Percentiles rank a stretch among this genome's conserved stretches.
These are phyloP conservation scores for Cyclostephanos tholiformis DNA, from an alignment of 108 stramenopile genomes.

Conservation along the genomic window DNA sequence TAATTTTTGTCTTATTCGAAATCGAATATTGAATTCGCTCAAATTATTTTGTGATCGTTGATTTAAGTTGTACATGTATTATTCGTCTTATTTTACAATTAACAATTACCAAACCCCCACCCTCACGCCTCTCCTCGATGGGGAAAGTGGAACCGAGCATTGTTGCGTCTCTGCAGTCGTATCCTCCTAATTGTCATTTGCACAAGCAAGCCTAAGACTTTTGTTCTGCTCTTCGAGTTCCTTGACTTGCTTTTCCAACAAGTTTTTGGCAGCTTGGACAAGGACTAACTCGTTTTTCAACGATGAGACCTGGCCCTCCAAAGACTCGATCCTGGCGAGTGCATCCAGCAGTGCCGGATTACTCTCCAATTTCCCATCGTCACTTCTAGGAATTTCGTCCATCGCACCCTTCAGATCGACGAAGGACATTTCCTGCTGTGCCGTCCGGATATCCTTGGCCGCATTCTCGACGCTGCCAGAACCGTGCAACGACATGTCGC, in stretches of 20 bases:
- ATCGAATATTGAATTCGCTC: background rate
- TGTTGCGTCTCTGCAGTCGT: background rate
- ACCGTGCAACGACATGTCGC: slow-evolving; percentile 4
- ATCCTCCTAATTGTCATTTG: slow-evolving; percentile 2
- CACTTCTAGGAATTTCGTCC: background rate
- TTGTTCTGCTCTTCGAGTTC: slow-evolving; percentile 54
- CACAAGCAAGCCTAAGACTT: slow-evolving; percentile 34
- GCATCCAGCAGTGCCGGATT: slow-evolving; percentile 26
- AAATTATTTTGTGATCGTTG: background rate
- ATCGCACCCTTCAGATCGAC: slow-evolving; percentile 20
- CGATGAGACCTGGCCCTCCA: slow-evolving; percentile 50
- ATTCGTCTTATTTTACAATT: background rate
- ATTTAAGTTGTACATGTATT: background rate
- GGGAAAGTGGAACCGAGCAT: background rate
- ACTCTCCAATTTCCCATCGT: background rate
- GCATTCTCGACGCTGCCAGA: background rate
- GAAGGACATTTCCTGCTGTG: slow-evolving; percentile 19
- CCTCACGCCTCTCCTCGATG: background rate
- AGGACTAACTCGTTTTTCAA: slow-evolving; percentile 50
- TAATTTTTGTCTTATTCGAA: background rate
- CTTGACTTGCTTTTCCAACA: slow-evolving; percentile 62
- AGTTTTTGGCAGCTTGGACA: slow-evolving; percentile 45
- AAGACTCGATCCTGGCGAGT: slow-evolving; percentile 39
- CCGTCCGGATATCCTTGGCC: background rate
- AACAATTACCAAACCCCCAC: background rate